These are phyloP conservation scores for Kazachstania sp. DNA, from an alignment of 1,139 yeast genomes.

Conservation along the genomic window DNA sequence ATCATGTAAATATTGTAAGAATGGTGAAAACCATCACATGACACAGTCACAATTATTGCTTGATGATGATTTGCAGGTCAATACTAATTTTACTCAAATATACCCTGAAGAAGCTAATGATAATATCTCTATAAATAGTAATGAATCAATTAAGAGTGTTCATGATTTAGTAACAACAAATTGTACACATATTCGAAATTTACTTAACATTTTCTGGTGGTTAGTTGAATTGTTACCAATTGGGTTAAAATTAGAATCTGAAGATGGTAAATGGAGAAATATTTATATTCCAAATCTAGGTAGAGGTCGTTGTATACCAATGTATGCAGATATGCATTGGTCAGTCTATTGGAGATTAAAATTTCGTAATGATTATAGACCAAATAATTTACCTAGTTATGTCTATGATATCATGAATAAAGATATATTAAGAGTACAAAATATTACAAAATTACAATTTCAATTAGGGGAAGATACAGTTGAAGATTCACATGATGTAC, in stretches of 20 bases:
- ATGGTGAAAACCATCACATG: background rate
- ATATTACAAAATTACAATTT: background rate
- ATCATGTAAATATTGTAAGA: background rate
- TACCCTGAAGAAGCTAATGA: background rate
- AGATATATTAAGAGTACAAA: background rate
- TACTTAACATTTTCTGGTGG: constrained; percentile 43
- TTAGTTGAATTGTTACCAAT: constrained; percentile 49
- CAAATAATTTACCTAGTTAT: constrained; percentile 38
- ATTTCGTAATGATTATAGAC: constrained; percentile 38
- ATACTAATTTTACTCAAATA: background rate
- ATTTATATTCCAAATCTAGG: constrained; percentile 49
- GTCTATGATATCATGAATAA: constrained; percentile 19
- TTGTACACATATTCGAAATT: constrained; percentile 11
- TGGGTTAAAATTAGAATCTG: constrained; percentile 41
- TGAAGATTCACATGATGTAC: background rate
- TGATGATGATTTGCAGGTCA: background rate
- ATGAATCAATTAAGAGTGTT: constrained; percentile 10
- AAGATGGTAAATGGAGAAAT: constrained; percentile 41
- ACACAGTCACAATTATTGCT: background rate
- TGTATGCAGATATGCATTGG: constrained; percentile 48
- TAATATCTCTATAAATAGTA: background rate
- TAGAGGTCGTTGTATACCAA: constrained; percentile 41
- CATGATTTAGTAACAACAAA: constrained; percentile 40
- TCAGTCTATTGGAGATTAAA: constrained; percentile 49
- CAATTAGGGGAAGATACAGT: background rate